Percentiles rank a stretch among this genome's conserved stretches.
Conservation (phyloP, 306 rosid genomes). For the Morella rubra region DNA sequence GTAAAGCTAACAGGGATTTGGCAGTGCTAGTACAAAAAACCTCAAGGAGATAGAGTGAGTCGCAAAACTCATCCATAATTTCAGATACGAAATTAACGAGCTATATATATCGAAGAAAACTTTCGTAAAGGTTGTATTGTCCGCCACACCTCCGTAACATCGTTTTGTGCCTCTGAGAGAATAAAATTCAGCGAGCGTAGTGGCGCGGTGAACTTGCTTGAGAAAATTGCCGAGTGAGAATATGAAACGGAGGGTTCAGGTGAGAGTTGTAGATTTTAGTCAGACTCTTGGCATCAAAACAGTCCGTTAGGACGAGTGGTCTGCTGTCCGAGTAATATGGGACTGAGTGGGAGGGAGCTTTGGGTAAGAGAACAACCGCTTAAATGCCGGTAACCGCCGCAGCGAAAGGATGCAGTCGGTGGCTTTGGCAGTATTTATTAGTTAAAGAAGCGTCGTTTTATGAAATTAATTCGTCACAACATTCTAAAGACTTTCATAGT, state of each 20-base stretch:
- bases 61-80: background rate
- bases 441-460: background rate
- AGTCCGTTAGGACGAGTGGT: background rate
- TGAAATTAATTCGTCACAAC: too few relatives aligned
- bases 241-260: background rate
- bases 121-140: background rate
- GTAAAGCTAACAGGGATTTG: background rate
- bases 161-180: slow-evolving; percentile 18
- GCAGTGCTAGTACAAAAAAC: background rate
- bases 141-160: slow-evolving; percentile 55
- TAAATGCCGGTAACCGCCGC: background rate
- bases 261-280: background rate
- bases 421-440: background rate
- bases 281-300: background rate
- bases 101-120: background rate
- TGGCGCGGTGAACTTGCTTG: slow-evolving; percentile 13
- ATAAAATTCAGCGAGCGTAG: background rate
- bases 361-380: background rate
- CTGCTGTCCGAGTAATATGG: background rate
- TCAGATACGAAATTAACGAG: background rate
- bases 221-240: slow-evolving; percentile 9
- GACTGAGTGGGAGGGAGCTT: background rate
- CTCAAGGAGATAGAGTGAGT: background rate
- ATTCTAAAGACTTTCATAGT: too few relatives aligned
- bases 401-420: background rate